Base-by-base conservation (phyloP, 345 rosid species). In the Carallia brachiata region DNA sequence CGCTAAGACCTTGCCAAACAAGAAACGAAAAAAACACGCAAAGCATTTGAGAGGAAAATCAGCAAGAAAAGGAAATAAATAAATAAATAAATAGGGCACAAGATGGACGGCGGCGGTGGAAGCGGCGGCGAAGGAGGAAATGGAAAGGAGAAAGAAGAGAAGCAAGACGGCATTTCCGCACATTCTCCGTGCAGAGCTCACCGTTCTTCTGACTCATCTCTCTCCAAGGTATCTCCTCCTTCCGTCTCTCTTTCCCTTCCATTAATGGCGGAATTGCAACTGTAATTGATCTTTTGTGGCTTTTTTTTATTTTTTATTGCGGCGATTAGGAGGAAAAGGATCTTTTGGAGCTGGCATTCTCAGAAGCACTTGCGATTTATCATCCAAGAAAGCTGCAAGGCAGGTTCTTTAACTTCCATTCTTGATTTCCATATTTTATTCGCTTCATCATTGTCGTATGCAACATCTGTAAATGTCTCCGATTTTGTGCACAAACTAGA, bases 121-220 rank as follows among this genome's bases (percentile, higher is more conserved):
- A 30, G 58, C 19, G 92, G 77, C 3, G 82, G 73, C 15, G 75
- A 66, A 36, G 86, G 73, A 65, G 79, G 65, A 52, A 70, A 71
- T 37, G 30, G 62, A 66, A 78, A 83, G 60, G 71, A 81, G 73
- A 76, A 92, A 86, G 72, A 90, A 84, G 80, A 92, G 62, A 72
- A 95, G 66, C 97, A 82, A 65, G 98, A 96, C 36, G 98, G 98
- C 31, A 74, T 90, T 79, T 96, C 96, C 59, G 94, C 88, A 55
- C 99, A 90, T 71, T 92, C 99, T 56, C 98, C 94, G 0, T 92
- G 96, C 82, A 96, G 92, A 79, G 90, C 95, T 74, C 88, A 91
- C 18, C 93, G 85, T 56, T 96, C 99, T 52, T 88, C 99, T 23
- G 98, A 90, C 57, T 87, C 98, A n/a, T 90, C 99, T 76, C 95